These are phyloP conservation scores for Auriscalpium vulgare DNA, from an alignment of 768 basidiomycete species.

Conservation along the genomic window DNA sequence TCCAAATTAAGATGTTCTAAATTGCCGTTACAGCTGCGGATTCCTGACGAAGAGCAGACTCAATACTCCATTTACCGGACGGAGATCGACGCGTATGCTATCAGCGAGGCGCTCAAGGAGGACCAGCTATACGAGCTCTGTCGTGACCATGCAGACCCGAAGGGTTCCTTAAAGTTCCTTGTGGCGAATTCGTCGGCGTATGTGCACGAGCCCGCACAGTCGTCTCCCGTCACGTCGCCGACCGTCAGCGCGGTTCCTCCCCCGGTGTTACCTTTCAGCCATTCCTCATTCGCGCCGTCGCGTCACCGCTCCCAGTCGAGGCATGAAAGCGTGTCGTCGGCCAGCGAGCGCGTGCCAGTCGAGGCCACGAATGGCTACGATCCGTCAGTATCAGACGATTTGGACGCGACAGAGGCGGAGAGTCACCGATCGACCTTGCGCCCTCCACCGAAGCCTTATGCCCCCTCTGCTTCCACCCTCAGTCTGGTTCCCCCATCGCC, in stretches of 20 bases:
- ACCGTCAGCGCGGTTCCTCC: conserved; percentile 43
- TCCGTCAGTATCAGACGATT: conserved; percentile 48
- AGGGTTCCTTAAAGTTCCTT: conserved; percentile 78
- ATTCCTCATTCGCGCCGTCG: conserved; percentile 37
- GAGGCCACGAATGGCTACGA: conserved; percentile 60
- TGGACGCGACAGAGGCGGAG: conserved; percentile 52
- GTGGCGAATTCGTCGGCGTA: conserved; percentile 58
- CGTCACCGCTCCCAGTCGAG: conserved; percentile 49
- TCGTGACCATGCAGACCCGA: conserved; percentile 61
- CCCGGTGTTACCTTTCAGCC: conserved; percentile 39
- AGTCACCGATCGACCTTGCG: conserved; percentile 34
- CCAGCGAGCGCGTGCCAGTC: conserved; percentile 48
- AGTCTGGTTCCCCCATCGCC: conserved; percentile 10
- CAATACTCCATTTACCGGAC: conserved; percentile 81
- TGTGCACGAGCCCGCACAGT: conserved; percentile 44
- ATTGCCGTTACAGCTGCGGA: conserved; percentile 46
- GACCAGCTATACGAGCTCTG: conserved; percentile 69
- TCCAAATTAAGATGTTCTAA: no score
- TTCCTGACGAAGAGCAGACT: conserved; percentile 76
- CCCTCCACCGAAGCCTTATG: conserved; percentile 26
- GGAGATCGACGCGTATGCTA: conserved; percentile 72
- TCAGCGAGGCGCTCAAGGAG: conserved; percentile 64
- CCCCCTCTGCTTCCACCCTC: conserved; percentile 33
- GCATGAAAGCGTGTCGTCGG: conserved; percentile 65
- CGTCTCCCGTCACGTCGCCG: conserved; percentile 26